Percentiles rank a stretch among this genome's conserved stretches.
These are phyloP conservation scores for Neopestalotiopsis sp. DNA, from an alignment of 2,329 filamentous ascomycete genomes.

Conservation along the genomic window DNA sequence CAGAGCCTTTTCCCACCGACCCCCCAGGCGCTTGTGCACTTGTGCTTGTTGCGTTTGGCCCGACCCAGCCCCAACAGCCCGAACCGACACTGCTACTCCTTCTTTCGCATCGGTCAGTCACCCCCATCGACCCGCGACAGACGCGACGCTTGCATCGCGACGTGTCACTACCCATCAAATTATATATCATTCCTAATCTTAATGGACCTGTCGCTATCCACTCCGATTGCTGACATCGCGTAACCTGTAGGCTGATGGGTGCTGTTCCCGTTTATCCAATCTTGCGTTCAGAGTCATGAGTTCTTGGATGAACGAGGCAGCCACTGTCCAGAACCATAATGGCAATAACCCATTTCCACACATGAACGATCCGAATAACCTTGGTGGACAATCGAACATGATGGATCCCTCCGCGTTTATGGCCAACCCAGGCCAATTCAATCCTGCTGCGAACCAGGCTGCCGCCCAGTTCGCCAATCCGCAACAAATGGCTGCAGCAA, in stretches of 20 bases:
- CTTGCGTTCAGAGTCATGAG: slow-evolving; percentile 61
- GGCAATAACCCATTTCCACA: slow-evolving; percentile 71
- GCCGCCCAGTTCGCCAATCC: slow-evolving; percentile 59
- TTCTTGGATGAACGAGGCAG: slow-evolving; percentile 74
- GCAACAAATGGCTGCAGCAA: slow-evolving; percentile 60
- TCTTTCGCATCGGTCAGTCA: slow-evolving; percentile 24
- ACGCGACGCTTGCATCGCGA: slow-evolving; percentile 24
- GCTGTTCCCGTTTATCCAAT: slow-evolving; percentile 24
- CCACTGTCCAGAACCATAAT: slow-evolving; percentile 70
- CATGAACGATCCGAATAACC: slow-evolving; percentile 64
- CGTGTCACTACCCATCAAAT: slow-evolving; percentile 40
- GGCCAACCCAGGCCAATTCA: slow-evolving; percentile 64
- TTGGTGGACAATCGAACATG: slow-evolving; percentile 49
- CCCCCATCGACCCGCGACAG: slow-evolving; percentile 28
- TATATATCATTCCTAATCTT: slow-evolving; percentile 42
- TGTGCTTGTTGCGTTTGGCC: slow-evolving; percentile 16
- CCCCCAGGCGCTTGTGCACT: slow-evolving; percentile 3
- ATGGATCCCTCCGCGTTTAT: slow-evolving; percentile 71
- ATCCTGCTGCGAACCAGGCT: slow-evolving; percentile 41
- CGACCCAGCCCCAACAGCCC: slow-evolving; percentile 19
- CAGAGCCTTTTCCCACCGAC: background rate
- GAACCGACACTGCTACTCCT: slow-evolving; percentile 20
- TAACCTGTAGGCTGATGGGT: slow-evolving; percentile 52
- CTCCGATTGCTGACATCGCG: slow-evolving; percentile 48
- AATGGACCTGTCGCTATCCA: slow-evolving; percentile 44